Evolutionary conservation across 2,329 filamentous ascomycete genomes (phyloP).

Genomic region (Didymella pinodella): DNA sequence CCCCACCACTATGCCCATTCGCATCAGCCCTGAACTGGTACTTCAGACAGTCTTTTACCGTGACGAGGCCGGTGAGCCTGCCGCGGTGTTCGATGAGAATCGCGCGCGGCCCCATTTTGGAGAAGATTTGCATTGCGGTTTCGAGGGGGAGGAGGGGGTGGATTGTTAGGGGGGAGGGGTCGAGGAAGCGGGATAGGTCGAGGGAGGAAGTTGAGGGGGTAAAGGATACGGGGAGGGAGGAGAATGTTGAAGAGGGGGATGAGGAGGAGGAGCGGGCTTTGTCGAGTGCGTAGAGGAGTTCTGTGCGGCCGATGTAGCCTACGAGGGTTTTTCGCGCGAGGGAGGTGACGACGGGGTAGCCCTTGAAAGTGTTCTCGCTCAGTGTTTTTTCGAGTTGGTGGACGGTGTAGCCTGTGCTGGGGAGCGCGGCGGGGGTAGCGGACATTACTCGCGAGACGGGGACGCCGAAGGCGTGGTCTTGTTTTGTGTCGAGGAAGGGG

Average conservation of each 20-base stretch:
- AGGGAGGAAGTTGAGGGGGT: slow-evolving; percentile 47
- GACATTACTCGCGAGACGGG: slow-evolving; percentile 93
- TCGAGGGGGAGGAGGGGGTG: slow-evolving; percentile 92
- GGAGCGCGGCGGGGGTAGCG: slow-evolving; percentile 74
- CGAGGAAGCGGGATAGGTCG: slow-evolving; percentile 87
- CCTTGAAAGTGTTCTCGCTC: slow-evolving; percentile 82
- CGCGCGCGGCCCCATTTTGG: slow-evolving; percentile 93
- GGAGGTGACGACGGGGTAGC: slow-evolving; percentile 90
- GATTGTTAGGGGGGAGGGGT: slow-evolving; percentile 86
- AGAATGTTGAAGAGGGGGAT: too few species aligned
- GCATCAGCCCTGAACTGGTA: slow-evolving; percentile 97
- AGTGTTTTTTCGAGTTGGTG: slow-evolving; percentile 80
- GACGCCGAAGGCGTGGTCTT: slow-evolving; percentile 95
- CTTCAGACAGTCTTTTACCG: slow-evolving; percentile 95
- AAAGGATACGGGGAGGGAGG: too few species aligned
- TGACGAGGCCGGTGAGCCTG: slow-evolving; percentile 82
- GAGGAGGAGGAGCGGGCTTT: slow-evolving; percentile 66
- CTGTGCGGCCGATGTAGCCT: slow-evolving; percentile 91
- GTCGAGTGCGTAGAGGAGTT: slow-evolving; percentile 89
- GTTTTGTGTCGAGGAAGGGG: slow-evolving; percentile 95
- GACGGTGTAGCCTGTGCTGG: slow-evolving; percentile 76
- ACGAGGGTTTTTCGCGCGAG: slow-evolving; percentile 73
- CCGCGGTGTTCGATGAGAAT: slow-evolving; percentile 93
- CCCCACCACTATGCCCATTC: slow-evolving; percentile 65
- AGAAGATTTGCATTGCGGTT: slow-evolving; percentile 98